A percentile compares a stretch with the other conserved stretches of the same genome.
These are phyloP conservation scores for Fusarium armeniacum DNA, from an alignment of 2,329 filamentous ascomycete species.

Conservation along the genomic window DNA sequence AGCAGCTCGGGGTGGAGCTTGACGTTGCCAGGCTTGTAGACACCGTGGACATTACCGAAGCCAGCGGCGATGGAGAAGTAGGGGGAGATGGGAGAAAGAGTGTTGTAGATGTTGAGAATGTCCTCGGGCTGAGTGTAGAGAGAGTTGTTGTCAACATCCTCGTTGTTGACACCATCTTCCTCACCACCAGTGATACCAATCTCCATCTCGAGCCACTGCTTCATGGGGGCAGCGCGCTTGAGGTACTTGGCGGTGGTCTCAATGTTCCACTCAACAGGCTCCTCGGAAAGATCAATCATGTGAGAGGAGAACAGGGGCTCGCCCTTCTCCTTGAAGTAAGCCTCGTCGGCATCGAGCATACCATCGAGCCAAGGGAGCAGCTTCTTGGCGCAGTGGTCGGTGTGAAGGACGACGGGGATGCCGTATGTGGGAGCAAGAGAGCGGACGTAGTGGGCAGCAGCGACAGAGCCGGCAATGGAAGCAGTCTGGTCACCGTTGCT, in stretches of 20 bases:
- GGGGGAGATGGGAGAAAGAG: constrained; percentile 85
- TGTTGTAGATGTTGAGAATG: constrained; percentile 91
- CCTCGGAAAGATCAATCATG: constrained; percentile 99
- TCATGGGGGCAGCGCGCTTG: constrained; percentile 94
- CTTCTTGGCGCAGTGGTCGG: constrained; percentile 99
- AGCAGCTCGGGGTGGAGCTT: constrained; percentile 96
- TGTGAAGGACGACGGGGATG: constrained; percentile 93
- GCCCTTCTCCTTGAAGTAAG: constrained; percentile 92
- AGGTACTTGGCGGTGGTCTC: constrained; percentile 93
- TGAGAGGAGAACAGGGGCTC: constrained; percentile 95
- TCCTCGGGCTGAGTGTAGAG: constrained; percentile 99
- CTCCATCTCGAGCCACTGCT: constrained; percentile 99
- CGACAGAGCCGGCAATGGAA: constrained; percentile 88
- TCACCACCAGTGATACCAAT: constrained; percentile 91
- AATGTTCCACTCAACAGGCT: constrained; percentile 91
- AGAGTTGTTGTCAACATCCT: constrained; percentile 94
- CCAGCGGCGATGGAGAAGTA: constrained; percentile 99
- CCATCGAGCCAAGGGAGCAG: constrained; percentile 97
- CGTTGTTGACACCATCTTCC: constrained; percentile 99
- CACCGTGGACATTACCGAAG: constrained; percentile 99
- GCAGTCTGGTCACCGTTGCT: constrained; percentile 85
- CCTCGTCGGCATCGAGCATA: constrained; percentile 94
- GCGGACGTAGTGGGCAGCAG: constrained; percentile 94
- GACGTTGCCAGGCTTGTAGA: constrained; percentile 99
- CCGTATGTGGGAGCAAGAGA: constrained; percentile 88